Evolutionary conservation across 148 eudicot species (phyloP), one percentile per base, ranked within the genome.

Genomic region (Fallopia convolvulus): DNA sequence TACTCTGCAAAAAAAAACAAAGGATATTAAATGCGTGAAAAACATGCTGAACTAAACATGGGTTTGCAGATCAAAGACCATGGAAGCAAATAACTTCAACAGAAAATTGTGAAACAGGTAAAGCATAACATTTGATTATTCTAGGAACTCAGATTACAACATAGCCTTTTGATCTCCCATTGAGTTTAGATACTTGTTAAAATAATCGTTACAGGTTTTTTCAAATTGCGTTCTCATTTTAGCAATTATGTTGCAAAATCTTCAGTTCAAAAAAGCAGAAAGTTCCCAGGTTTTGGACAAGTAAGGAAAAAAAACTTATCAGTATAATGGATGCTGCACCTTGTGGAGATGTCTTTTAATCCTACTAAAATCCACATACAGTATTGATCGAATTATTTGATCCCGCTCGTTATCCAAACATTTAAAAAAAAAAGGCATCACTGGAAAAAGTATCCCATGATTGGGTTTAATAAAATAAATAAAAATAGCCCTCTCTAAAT

Each of bases 1-100:
- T 93, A 81, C 97, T 95, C 97, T 95, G 92, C 77, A 87, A 60
- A 44, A 47, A 12, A 79, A 75, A 33, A 47, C 8, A 79, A 75
- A 33, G 70, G 40, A 61, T 47, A 65, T 17, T 68, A 46, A 68
- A 63, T 6, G 33, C 32, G 65, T 47, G 30, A 68, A 5, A 68
- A n/a, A 68, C 46, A 68, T 17, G 71, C 18, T 52, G 20, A 75
- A 58, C 76, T n/a, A 76, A 32, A 46, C 36, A 61, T 9, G 42
- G 42, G 70, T 72, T 21, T n/a, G 20, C 68, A 71, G 49, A 75
- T 50, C 41, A 58, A 40, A 26, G 41, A 75, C 36, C 39, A 32
- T 33, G 32, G 33, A 82, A 32, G 20, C 8, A 50, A 74, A 23
- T 10, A 12, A 5, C 4, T 48, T 49, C 15, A 49, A 58, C 23